Evolutionary conservation across 345 rosid genomes (phyloP).

Genomic region (Trapa bicornis): DNA sequence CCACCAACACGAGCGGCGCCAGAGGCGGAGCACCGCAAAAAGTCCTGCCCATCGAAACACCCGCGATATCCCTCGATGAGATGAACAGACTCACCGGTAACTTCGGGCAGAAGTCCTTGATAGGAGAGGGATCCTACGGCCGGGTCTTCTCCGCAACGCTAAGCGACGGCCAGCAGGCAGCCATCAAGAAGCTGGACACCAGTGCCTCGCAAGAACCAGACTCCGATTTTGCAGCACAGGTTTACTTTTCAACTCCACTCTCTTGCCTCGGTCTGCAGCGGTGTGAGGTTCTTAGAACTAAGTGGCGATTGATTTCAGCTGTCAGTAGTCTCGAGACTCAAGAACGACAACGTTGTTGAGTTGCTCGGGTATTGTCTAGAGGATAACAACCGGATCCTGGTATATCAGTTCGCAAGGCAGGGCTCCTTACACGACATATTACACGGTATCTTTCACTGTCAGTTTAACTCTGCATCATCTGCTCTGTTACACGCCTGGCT

Average conservation of each 20-base stretch:
- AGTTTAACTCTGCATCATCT: not conserved
- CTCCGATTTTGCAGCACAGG: constrained; percentile 79
- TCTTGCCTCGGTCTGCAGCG: not conserved
- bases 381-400: constrained; percentile 57
- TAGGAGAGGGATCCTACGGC: constrained; percentile 98
- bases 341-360: constrained; percentile 77
- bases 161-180: constrained; percentile 36
- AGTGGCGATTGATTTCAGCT: constrained; percentile 28
- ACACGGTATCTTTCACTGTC: constrained; percentile 40
- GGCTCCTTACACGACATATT: constrained; percentile 91
- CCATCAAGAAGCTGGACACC: constrained; percentile 84
- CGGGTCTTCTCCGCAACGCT: constrained; percentile 68
- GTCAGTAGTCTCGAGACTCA: constrained; percentile 77
- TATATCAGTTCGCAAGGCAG: constrained; percentile 60
- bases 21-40: constrained; percentile 70
- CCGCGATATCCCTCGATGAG: constrained; percentile 53
- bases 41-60: constrained; percentile 66
- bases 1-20: constrained; percentile 19
- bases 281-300: not conserved
- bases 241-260: constrained; percentile 2
- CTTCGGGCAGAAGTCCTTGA: constrained; percentile 72
- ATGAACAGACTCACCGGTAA: constrained; percentile 47
- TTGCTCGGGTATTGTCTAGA: constrained; percentile 76
- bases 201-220: constrained; percentile 71
- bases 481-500: no score